These are phyloP conservation scores for Agroathelia rolfsii DNA, from an alignment of 1,284 basidiomycete species.

Conservation along the genomic window DNA sequence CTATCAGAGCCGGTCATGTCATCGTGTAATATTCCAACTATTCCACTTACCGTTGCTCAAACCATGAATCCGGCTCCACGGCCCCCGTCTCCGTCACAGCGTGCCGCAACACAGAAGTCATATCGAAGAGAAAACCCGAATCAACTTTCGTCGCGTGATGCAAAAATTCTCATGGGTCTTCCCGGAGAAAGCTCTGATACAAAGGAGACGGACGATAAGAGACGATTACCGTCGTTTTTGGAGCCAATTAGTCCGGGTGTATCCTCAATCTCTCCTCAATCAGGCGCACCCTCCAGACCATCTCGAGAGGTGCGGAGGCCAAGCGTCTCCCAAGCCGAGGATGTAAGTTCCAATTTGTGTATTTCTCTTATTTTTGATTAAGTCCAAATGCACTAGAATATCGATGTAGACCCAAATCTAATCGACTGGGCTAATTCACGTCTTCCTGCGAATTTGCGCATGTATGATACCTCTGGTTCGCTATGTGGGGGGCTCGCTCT, in stretches of 20 bases:
- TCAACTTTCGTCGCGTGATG: constrained; percentile 81
- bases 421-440: constrained; percentile 83
- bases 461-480: constrained; percentile 39
- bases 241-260: constrained; percentile 25
- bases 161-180: constrained; percentile 70
- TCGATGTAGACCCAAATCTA: constrained; percentile 38
- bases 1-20: constrained; percentile 82
- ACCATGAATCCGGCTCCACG: constrained; percentile 92
- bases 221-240: constrained; percentile 48
- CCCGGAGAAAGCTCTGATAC: constrained; percentile 28
- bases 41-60: constrained; percentile 90
- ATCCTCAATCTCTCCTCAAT: constrained; percentile 12
- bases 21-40: constrained; percentile 95
- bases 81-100: constrained; percentile 84
- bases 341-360: constrained; percentile 24
- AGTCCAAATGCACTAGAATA: constrained; percentile 16
- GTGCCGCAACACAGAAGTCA: constrained; percentile 85
- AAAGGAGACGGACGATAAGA: constrained; percentile 29
- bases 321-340: constrained; percentile 24
- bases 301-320: constrained; percentile 47
- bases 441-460: constrained; percentile 60
- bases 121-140: constrained; percentile 82
- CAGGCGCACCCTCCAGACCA: constrained; percentile 44
- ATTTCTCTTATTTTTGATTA: constrained; percentile 9
- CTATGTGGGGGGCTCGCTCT: constrained; percentile 63